Base-by-base conservation (phyloP, 192 early-diverging fungal genomes). In the Coemansia sp. region DNA sequence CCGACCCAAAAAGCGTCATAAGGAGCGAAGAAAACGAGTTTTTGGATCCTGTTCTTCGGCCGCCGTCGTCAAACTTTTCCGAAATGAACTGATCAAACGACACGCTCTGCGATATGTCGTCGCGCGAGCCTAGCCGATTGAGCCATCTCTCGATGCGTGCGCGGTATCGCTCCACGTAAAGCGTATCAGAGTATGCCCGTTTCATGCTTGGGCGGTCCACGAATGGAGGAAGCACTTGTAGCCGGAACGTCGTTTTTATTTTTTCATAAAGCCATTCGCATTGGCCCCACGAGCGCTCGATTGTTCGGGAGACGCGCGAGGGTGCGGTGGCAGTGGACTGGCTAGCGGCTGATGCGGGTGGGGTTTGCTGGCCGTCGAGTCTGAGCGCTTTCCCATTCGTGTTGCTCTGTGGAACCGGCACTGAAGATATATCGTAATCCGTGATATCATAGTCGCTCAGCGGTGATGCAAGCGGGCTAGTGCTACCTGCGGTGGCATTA, bases 111-210 rank as follows among this genome's bases (percentile, higher is more conserved):
- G 69, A 75, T 42, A 81, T 40, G 36, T 75, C 69, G 48, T 81
- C 69, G 59, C 78, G 69, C 10, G 68, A 38, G 5, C 78, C 78
- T 35, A 81, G 45, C 13, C 78, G 69, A 45, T 81, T 81, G 33
- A 81, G 73, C 78, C 78, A 81, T 36, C 78, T 73, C 62, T 81
- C 78, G 25, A 81, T 75, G 11, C 65, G 73, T 45, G 73, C 66
- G 17, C 78, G 66, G 40, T 63, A 66, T 13, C 78, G 69, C 61
- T 81, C 78, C 19, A 69, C 57, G 38, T 71, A 75, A 2, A 81
- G 59, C 33, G 52, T 1, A 34, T 73, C 71, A 8, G 43, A 38
- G 40, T 38, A 6, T 0, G 56, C 19, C 34, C 65, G 59, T 41
- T 69, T 74, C n/a, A 49, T 13, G 43, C 49, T 66, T 8, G 69